Evolutionary conservation across 371 early-diverging fungal genomes (phyloP).

Genomic region (Mucor racemosus): DNA sequence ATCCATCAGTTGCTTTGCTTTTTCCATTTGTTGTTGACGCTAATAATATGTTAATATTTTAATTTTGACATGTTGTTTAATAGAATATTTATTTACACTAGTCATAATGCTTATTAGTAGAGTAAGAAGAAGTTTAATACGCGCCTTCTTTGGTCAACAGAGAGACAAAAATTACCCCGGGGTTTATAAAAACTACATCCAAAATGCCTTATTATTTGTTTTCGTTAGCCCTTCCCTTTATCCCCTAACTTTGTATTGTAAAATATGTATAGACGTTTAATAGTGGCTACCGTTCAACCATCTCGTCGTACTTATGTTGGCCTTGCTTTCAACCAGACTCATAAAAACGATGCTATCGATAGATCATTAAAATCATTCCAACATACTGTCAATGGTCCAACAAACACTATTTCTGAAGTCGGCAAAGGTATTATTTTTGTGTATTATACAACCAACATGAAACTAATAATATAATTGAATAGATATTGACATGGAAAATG

Average conservation of each 20-base stretch:
- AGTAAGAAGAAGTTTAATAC: slow-evolving; percentile 2
- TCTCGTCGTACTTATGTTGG: slow-evolving; percentile 30
- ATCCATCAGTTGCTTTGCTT: slow-evolving; percentile 54
- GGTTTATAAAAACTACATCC: slow-evolving; percentile 7
- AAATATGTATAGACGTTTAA: slow-evolving; percentile 28
- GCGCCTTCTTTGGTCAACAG: not conserved
- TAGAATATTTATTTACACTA: not conserved
- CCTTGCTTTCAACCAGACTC: slow-evolving; percentile 30
- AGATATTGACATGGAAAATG: slow-evolving; percentile 50
- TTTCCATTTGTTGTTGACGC: slow-evolving; percentile 45
- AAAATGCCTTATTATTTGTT: not conserved
- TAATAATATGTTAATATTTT: not conserved
- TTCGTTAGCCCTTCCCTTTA: slow-evolving; percentile 3
- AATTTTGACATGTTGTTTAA: not conserved
- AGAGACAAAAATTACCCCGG: slow-evolving; percentile 4
- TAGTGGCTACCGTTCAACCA: slow-evolving; percentile 11
- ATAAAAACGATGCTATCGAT: slow-evolving; percentile 25
- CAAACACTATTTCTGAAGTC: slow-evolving; percentile 27
- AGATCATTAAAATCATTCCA: slow-evolving; percentile 35
- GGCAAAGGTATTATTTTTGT: slow-evolving; percentile 21
- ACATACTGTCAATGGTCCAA: slow-evolving; percentile 21
- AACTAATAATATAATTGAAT: not conserved
- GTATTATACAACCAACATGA: no score
- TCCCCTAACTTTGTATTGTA: not conserved
- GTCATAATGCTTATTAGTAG: slow-evolving; percentile 3